A percentile compares a stretch with the other conserved stretches of the same genome.
phyloP scores from a whole-genome alignment of 1,139 yeast genomes.

The Lodderomyces elongisporus region DNA sequence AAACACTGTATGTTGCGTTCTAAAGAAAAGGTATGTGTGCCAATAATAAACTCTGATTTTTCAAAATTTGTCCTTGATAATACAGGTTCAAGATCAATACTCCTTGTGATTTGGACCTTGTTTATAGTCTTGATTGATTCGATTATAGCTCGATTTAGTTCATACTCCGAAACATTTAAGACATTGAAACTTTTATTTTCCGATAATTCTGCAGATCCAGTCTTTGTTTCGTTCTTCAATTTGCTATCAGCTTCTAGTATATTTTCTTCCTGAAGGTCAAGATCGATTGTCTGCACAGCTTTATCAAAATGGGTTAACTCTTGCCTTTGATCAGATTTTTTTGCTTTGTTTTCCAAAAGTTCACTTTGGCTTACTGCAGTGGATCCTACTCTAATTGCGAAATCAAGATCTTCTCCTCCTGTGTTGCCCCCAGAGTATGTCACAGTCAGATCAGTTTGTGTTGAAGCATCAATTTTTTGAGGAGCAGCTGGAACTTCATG shows the following conservation, averaged over 20 bases:
- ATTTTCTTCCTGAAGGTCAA: not conserved
- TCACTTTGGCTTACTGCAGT: not conserved
- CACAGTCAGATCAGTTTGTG: conserved; percentile 7
- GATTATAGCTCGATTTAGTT: conserved; percentile 9
- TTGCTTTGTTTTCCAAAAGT: not conserved
- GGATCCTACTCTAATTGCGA: not conserved
- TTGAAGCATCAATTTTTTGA: conserved; percentile 10
- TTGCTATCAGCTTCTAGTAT: not conserved
- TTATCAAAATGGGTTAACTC: not conserved
- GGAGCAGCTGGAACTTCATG: no score
- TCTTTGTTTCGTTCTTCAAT: not conserved
- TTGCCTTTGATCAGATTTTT: not conserved
- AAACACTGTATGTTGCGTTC: conserved; percentile 24
- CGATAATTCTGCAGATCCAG: no score
- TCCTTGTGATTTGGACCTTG: conserved; percentile 8
- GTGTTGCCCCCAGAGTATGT: no score
- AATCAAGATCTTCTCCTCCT: not conserved
- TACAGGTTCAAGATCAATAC: conserved; percentile 9
- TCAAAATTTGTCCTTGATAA: conserved; percentile 2
- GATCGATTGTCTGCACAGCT: not conserved
- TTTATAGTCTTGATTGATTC: conserved; percentile 11
- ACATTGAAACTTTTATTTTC: no score
- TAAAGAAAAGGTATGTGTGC: not conserved
- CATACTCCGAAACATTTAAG: conserved; percentile 5
- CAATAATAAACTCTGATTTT: not conserved